A percentile compares a stretch with the other conserved stretches of the same genome.
Evolutionary conservation across 1,284 basidiomycete genomes (phyloP).

Genomic region (Calocybe gambosa): DNA sequence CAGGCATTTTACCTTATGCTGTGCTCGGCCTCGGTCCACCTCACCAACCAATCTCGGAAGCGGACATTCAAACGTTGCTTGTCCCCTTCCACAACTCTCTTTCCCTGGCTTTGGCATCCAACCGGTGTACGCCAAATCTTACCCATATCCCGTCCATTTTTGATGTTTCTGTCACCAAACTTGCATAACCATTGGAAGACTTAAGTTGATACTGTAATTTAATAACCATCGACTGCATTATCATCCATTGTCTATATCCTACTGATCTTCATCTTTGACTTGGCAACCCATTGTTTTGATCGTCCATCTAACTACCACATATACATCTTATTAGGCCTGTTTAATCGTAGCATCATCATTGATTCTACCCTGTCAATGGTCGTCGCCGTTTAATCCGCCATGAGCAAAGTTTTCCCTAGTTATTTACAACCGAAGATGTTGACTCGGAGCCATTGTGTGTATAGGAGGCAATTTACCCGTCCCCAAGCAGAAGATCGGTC

Average conservation of each 20-base stretch:
- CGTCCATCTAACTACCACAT: not conserved
- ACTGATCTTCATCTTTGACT: not conserved
- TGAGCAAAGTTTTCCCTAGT: no score
- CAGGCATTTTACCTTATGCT: not conserved
- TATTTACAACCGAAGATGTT: no score
- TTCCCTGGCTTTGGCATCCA: not conserved
- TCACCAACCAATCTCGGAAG: not conserved
- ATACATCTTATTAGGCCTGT: not conserved
- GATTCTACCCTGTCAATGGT: not conserved
- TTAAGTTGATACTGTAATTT: not conserved
- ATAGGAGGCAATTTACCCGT: not conserved
- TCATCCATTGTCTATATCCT: not conserved
- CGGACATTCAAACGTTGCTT: not conserved
- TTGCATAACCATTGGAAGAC: not conserved
- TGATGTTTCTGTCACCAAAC: not conserved
- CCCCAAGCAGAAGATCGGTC: not conserved
- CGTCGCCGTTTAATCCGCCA: no score
- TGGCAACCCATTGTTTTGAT: not conserved
- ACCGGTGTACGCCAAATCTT: not conserved
- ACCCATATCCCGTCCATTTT: not conserved
- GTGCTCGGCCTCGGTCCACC: not conserved
- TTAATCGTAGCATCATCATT: not conserved
- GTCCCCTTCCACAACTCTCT: not conserved
- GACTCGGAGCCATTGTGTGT: not conserved
- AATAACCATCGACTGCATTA: not conserved